phyloP scores from a whole-genome alignment of 2,329 filamentous ascomycete genomes.

The Botrytis sinoallii region DNA sequence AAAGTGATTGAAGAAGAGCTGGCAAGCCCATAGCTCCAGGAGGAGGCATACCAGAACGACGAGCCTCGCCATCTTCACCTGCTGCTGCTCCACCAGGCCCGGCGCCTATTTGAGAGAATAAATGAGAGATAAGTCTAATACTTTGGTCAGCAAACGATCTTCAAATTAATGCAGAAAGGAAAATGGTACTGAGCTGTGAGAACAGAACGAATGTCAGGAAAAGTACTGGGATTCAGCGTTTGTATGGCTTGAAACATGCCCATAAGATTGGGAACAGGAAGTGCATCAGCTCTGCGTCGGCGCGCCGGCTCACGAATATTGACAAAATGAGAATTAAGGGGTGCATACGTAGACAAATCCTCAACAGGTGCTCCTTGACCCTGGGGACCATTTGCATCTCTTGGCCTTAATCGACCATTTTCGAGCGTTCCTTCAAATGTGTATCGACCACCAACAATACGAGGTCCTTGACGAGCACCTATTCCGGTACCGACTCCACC shows the following conservation, averaged over 20 bases:
- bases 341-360: conserved; percentile 47
- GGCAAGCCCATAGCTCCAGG: conserved; percentile 44
- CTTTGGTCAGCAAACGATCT: conserved; percentile 33
- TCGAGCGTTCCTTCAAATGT: conserved; percentile 35
- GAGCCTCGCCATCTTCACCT: conserved; percentile 27
- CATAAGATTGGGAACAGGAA: neutral
- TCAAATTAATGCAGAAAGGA: conserved; percentile 27
- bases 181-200: conserved; percentile 22
- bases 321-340: conserved; percentile 15
- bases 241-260: neutral
- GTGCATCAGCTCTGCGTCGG: neutral
- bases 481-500: conserved; percentile 11
- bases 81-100: conserved; percentile 1
- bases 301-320: neutral
- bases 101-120: conserved; percentile 30
- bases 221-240: neutral
- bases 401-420: conserved; percentile 43
- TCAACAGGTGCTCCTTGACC: conserved; percentile 45
- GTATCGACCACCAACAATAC: conserved; percentile 31
- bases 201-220: conserved; percentile 20
- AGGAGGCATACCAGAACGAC: conserved; percentile 38
- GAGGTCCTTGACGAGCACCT: conserved; percentile 23
- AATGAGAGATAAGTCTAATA: conserved; percentile 32
- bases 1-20: conserved; percentile 51
- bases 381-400: conserved; percentile 50